Percentiles rank a stretch among this genome's conserved stretches.
phyloP scores from a whole-genome alignment of 176 grass and related monocot genomes.

The Zea mays region Zm-B73-REFERENCE-NAM-5.0 NC_050099.1:17861501-17862000 shows the following conservation, averaged over 20 bases:
- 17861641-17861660: background rate
- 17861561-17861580: too few species aligned
- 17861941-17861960: slow-evolving; percentile 76
- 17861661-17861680: background rate
- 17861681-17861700: background rate
- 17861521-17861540: too few species aligned
- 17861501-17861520: too few species aligned
- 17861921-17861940: slow-evolving; percentile 56
- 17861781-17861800: too few species aligned
- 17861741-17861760: background rate
- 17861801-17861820: background rate
- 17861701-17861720: background rate
- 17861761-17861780: background rate
- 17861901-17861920: slow-evolving; percentile 62
- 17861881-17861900: slow-evolving; percentile 48
- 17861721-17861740: background rate
- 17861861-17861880: slow-evolving; percentile 38
- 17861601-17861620: too few species aligned
- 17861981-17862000: slow-evolving; percentile 23
- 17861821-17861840: background rate
- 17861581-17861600: too few species aligned
- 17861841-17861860: slow-evolving; percentile 43
- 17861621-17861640: too few species aligned
- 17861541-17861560: too few species aligned
- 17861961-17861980: slow-evolving; percentile 61